Base-by-base conservation (phyloP, 2,329 filamentous ascomycete genomes). In the Mycosphaerella sp. region DNA sequence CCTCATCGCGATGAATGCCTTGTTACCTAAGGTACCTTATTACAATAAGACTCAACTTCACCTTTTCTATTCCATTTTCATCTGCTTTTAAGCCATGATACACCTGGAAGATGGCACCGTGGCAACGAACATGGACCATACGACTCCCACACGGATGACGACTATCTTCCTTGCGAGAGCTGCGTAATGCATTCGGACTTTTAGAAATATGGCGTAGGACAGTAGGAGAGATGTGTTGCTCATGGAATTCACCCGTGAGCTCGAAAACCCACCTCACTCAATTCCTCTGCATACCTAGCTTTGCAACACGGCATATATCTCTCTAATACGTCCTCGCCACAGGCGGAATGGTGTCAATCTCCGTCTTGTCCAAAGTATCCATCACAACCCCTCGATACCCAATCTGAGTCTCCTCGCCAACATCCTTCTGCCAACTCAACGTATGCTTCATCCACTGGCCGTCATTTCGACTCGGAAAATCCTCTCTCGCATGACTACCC, bases 401-500 rank as follows among this genome's bases (percentile, higher is more conserved):
- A 55, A 72, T 64, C 53, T 57, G 61, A 1, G 76, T 72, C 4
- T 69, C 65, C 8, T 71, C 65, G 0, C 67, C 71, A 4, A 69
- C 62, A 13, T 57, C 61, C 34, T 48, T 56, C 63, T 75, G 73
- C 74, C 73, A 76, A 17, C 66, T 73, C 53, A 76, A 51, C 53
- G 68, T 75, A 66, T 76, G 73, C 62, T 69, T 72, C 71, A 75
- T 67, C 71, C 72, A 75, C 46, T 63, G 49, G 25, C 63, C 62
- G 56, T 76, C 71, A 52, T 71, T 61, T 2, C 74, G 59, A 27
- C 73, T 70, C 1, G 67, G 65, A 37, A 67, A 76, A 55, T 76
- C 74, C 45, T 77, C 73, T 47, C 73, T 58, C 1, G 74, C 74
- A 67, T 77, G 73, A 54, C 67, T 70, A 0, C 73, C 74, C 13